Evolutionary conservation across 2,329 filamentous ascomycete genomes (phyloP), one percentile per base, ranked within the genome.

Genomic region (Fusarium sp.): DNA sequence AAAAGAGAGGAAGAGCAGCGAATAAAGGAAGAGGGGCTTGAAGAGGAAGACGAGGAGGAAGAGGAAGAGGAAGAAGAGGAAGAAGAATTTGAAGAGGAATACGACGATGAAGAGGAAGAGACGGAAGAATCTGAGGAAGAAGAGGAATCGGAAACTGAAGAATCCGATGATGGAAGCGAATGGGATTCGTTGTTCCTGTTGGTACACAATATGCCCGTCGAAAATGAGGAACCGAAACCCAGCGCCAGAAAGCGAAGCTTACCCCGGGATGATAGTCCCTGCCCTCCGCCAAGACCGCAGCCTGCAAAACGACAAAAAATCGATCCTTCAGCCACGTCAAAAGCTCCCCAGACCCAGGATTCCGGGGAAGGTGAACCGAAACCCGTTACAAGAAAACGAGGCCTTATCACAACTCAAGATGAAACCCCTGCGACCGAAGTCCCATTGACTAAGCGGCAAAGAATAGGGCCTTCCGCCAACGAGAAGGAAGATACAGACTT

Each of bases 391-490:
- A 61, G 61, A 25, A 74, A 73, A 37, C 37, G 72, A 62, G 16
- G 48, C 40, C 41, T 65, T 20, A 18, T 40, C 24, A 11, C 34
- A 11, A 57, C 65, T 30, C 65, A 30, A 32, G 58, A 65, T n/a
- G 69, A 73, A 45, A 53, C 47, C 4, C 44, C 58, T n/a, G n/a
- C 53, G 10, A 30, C 68, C 22, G 52, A 29, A 34, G 61, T 37
- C 12, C 56, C 59, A 24, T 34, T 70, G 30, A 45, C 55, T 16
- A 74, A 74, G 41, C 65, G 70, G 27, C 65, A 61, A 44, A 62
- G 60, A 44, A 34, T 61, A 30, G 62, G 61, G 41, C 10, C 55
- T 53, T 58, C 60, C 16, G 13, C 16, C 6, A 29, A 45, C 27
- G 41, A 30, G 18, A 29, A 44, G 16, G 62, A 64, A 14, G 29